A percentile compares a stretch with the other conserved stretches of the same genome.
Conservation (phyloP, 106 monocot species). For the Dactylorhiza incarnata region DNA sequence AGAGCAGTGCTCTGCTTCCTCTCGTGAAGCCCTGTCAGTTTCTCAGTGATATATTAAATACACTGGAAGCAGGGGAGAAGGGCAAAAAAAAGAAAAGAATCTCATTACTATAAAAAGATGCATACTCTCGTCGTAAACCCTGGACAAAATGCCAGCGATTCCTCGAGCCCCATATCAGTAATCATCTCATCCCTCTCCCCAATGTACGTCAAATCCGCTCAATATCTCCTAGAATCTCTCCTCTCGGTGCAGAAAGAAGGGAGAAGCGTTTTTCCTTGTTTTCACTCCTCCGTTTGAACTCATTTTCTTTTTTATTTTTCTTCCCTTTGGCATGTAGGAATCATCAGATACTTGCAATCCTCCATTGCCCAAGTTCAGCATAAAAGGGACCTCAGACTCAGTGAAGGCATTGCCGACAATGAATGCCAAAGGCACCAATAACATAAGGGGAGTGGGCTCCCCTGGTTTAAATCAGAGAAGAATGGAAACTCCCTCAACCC, state of each 20-base stretch:
- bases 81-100: not conserved
- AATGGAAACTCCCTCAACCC: slow-evolving; percentile 61
- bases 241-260: not conserved
- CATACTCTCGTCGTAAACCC: not conserved
- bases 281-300: slow-evolving; percentile 3
- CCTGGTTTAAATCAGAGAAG: slow-evolving; percentile 31
- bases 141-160: slow-evolving; percentile 10
- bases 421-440: slow-evolving; percentile 22
- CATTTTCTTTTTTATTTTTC: not conserved
- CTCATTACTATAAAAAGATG: not conserved
- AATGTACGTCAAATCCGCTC: slow-evolving; percentile 17
- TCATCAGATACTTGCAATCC: slow-evolving; percentile 34
- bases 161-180: slow-evolving; percentile 19
- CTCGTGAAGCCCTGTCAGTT: not conserved
- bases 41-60: not conserved
- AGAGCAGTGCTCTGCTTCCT: slow-evolving; percentile 5
- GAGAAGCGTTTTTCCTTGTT: not conserved
- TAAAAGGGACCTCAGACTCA: slow-evolving; percentile 11
- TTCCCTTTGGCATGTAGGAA: slow-evolving; percentile 10
- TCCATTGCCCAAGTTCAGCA: slow-evolving; percentile 36
- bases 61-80: not conserved
- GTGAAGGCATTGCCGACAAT: slow-evolving; percentile 19
- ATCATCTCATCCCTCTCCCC: slow-evolving; percentile 6
- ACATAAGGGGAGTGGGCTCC: slow-evolving; percentile 20
- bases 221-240: slow-evolving; percentile 5